phyloP scores from a whole-genome alignment of 768 basidiomycete genomes.

The Tricholoma saponaceum region DNA sequence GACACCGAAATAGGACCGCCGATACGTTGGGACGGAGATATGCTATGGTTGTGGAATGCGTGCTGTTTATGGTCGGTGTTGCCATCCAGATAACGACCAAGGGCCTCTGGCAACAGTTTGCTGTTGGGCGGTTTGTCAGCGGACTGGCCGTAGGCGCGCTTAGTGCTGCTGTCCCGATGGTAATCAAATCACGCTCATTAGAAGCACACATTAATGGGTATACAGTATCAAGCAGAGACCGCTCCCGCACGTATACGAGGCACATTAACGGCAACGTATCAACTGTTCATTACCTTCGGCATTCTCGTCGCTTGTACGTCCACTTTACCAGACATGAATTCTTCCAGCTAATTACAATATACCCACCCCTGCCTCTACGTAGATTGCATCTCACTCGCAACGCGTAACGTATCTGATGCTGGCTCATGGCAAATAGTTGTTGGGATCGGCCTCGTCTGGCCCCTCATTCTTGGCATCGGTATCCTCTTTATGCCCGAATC shows the following conservation, averaged over 20 bases:
- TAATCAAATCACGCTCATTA: constrained; percentile 13
- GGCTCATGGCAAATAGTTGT: constrained; percentile 62
- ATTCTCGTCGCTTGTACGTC: constrained; percentile 60
- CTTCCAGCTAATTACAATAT: neutral
- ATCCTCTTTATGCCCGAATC: constrained; percentile 72
- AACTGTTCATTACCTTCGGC: constrained; percentile 67
- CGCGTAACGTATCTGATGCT: constrained; percentile 41
- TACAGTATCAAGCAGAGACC: constrained; percentile 65
- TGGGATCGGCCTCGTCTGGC: constrained; percentile 60
- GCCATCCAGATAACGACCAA: constrained; percentile 52
- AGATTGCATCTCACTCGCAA: constrained; percentile 71
- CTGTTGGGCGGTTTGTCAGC: constrained; percentile 59
- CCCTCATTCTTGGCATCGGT: constrained; percentile 54
- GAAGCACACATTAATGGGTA: neutral
- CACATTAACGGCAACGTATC: constrained; percentile 57
- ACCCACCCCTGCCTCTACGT: neutral
- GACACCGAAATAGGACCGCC: constrained; percentile 39
- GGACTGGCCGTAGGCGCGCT: constrained; percentile 69
- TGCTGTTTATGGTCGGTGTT: constrained; percentile 56
- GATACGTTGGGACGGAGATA: constrained; percentile 62
- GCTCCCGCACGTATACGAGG: constrained; percentile 72
- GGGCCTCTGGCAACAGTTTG: constrained; percentile 60
- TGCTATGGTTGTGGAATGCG: constrained; percentile 62
- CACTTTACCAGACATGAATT: neutral
- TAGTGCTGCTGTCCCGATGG: constrained; percentile 65